Evolutionary conservation across 257 asterid genomes (phyloP).

Genomic region (Ehretia macrophylla): DNA sequence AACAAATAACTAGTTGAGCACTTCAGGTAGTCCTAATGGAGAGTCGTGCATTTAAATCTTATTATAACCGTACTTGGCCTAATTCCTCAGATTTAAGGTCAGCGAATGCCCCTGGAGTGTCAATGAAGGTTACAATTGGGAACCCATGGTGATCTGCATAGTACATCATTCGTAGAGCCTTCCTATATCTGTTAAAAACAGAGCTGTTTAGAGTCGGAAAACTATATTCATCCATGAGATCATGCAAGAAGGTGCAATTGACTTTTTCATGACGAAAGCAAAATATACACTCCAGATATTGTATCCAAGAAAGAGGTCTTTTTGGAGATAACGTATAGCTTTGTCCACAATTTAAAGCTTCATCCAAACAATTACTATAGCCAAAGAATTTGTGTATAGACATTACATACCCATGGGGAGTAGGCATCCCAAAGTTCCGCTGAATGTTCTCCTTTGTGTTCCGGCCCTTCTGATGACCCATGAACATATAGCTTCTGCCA

Average conservation of each 20-base stretch:
- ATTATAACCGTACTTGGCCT: conserved; percentile 57
- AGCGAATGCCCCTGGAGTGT: conserved; percentile 95
- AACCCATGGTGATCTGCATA: conserved; percentile 94
- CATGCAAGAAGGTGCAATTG: background rate
- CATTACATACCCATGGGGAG: conserved; percentile 93
- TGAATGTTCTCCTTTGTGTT: conserved; percentile 84
- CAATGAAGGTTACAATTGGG: conserved; percentile 81
- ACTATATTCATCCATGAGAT: background rate
- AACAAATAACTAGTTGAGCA: conserved; percentile 74
- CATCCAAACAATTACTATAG: too few relatives aligned
- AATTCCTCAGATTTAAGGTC: conserved; percentile 84
- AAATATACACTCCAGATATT: background rate
- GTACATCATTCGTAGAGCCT: conserved; percentile 86
- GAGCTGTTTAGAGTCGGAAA: conserved; percentile 5
- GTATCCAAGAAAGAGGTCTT: background rate
- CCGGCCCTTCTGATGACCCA: conserved; percentile 92
- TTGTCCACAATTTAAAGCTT: conserved; percentile 1
- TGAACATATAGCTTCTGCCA: conserved; percentile 82
- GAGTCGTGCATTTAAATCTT: conserved; percentile 30
- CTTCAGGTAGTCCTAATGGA: conserved; percentile 81
- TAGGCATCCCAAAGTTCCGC: conserved; percentile 97
- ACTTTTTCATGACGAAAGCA: background rate
- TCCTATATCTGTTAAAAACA: conserved; percentile 62
- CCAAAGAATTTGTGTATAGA: conserved; percentile 1
- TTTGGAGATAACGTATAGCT: background rate